Evolutionary conservation across 768 basidiomycete genomes (phyloP), one percentile per base, ranked within the genome.

Genomic region (Tylopilus cervinicoccineus): DNA sequence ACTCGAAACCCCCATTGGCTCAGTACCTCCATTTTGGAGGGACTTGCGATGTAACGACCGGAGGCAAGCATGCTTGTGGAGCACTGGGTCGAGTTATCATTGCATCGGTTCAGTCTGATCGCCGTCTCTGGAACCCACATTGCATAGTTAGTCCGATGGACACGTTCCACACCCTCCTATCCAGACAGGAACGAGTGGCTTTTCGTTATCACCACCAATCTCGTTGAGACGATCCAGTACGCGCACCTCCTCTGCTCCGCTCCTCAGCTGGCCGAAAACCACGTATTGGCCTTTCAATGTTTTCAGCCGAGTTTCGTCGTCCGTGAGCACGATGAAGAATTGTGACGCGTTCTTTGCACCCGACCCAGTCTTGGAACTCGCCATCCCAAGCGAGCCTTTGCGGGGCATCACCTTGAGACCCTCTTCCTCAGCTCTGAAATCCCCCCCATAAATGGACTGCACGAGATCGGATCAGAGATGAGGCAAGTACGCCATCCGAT

Each of bases 281-380:
- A 73, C 74, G 50, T 77, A 76, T 55, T 74, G 77, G 33, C 76
- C 76, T n/a, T 68, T 70, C 39, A 79, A 55, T 60, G 76, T 81
- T 37, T 69, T 64, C 36, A 76, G 65, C 48, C 64, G 66, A 24
- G 56, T 53, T 20, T 74, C 67, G 28, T 75, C 69, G 40, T 69
- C 63, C 2, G 74, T 67, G 29, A 78, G 70, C 17, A 76, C 71
- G 48, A 79, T 57, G 48, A 79, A 80, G 60, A 77, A 79, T 58
- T 78, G 73, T 4, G 71, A 73, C 41, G 75, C 70, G 53, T 76
- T 76, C 42, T 43, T 61, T 34, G 71, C 73, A 50, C 76, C 72
- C 58, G 76, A 72, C 20, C 74, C 74, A 8, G 51, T 57, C 49
- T 51, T 60, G 24, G 74, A 72, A 57, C 76, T 77, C 4, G 76